A percentile compares a stretch with the other conserved stretches of the same genome.
phyloP scores from a whole-genome alignment of 805 yeast genomes.

The Teunomyces atbi region DNA sequence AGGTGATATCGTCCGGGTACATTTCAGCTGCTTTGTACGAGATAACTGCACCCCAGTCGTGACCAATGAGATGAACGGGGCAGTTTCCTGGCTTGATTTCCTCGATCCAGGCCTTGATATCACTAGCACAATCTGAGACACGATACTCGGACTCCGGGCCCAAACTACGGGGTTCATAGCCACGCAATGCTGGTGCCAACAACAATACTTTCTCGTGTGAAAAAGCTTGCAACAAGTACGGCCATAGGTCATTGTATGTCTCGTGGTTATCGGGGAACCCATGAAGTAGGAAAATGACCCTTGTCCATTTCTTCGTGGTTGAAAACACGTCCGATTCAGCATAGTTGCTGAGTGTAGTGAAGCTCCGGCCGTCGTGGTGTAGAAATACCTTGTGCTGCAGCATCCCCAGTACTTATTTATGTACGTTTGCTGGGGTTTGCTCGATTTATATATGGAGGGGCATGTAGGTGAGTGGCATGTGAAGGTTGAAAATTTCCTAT shows the following conservation, averaged over 20 bases:
- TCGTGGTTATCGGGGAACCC: conserved; percentile 38
- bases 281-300: conserved; percentile 11
- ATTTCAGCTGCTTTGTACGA: conserved; percentile 32
- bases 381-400: conserved; percentile 3
- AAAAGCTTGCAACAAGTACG: conserved; percentile 17
- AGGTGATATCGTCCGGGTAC: conserved; percentile 33
- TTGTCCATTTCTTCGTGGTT: conserved; percentile 5
- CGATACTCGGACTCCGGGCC: conserved; percentile 23
- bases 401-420: background rate
- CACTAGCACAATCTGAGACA: conserved; percentile 30
- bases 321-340: conserved; percentile 15
- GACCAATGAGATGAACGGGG: conserved; percentile 41
- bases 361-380: conserved; percentile 15
- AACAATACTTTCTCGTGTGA: conserved; percentile 18
- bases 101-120: conserved; percentile 32
- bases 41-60: conserved; percentile 45
- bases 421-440: background rate
- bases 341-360: conserved; percentile 20
- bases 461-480: background rate
- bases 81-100: conserved; percentile 14
- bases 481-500: background rate
- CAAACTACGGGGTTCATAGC: conserved; percentile 35
- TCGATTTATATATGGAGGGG: background rate
- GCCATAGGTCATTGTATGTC: conserved; percentile 24
- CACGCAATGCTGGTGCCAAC: conserved; percentile 36